Conservation (phyloP, 768 basidiomycete genomes). For the Agaricus blazei region DNA sequence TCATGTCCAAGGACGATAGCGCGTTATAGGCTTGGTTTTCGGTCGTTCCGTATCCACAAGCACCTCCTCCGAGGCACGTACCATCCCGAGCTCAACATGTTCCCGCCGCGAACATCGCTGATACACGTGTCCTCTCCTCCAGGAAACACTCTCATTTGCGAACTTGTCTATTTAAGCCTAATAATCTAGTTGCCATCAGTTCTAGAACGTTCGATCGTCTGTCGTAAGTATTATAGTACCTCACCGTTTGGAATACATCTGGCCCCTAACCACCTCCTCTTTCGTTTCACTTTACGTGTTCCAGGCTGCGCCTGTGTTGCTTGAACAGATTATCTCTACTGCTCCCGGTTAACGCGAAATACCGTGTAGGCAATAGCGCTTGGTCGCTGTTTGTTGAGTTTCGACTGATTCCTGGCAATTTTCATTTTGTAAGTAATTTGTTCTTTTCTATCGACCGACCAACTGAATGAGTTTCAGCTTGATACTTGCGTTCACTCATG, state of each 20-base stretch:
- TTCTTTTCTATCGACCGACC: constrained; percentile 3
- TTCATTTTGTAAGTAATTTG: not conserved
- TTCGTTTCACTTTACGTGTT: not conserved
- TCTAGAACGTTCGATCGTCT: constrained; percentile 1
- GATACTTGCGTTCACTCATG: constrained; percentile 21
- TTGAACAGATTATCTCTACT: not conserved
- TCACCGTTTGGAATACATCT: not conserved
- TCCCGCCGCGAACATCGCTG: not conserved
- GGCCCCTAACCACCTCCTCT: not conserved
- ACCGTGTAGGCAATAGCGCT: not conserved
- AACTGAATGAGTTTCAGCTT: constrained; percentile 9
- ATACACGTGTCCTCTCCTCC: not conserved
- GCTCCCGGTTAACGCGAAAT: not conserved
- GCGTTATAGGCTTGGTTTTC: not conserved
- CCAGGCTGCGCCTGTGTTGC: not conserved
- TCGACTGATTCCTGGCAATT: not conserved
- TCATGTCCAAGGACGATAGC: not conserved
- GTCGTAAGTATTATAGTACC: not conserved
- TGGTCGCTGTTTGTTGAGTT: not conserved
- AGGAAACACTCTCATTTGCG: constrained; percentile 5
- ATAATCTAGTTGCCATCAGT: not conserved
- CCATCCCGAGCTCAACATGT: not conserved
- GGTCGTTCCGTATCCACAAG: not conserved
- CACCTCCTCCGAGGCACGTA: not conserved
- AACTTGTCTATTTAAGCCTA: not conserved